Evolutionary conservation across 2,329 filamentous ascomycete genomes (phyloP), one percentile per base, ranked within the genome.

Genomic region (Curvularia lunata): DNA sequence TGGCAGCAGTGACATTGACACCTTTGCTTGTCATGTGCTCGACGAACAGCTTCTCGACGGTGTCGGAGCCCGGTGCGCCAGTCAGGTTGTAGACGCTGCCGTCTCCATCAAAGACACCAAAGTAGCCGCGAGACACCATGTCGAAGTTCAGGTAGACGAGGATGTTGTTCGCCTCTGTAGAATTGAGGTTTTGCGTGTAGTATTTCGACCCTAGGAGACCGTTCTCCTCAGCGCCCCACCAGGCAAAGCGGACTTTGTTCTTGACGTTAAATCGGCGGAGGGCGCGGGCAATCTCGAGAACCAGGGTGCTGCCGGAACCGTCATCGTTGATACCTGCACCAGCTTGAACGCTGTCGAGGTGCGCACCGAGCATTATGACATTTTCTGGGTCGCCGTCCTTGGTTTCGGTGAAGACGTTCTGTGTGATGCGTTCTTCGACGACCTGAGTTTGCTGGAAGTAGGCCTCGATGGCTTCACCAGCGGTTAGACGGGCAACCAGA

Each of bases 401-500:
- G 10, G 76, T 77, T 55, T 77, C 72, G 8, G 76, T 76, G 59
- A 79, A 72, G 46, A 79, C 69, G 46, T 79, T 78, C 32, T 76
- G 76, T 61, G 83, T 85, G 5, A 80, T 82, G 16, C 80, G 77
- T 58, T 82, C 82, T 61, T 84, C 80, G 27, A 82, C 69, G 47
- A 77, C 67, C 61, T 81, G 79, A 1, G 77, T 80, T 52, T 80
- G 78, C 61, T 80, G 78, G 64, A 81, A 81, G 56, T 75, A 73
- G 6, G 78, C 77, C 37, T 69, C 62, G 7, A 81, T 52, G 6
- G 63, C 61, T 57, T 82, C 79, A 0, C 81, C 80, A 0, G 70
- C 75, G 16, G 72, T 50, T 4, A 83, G 67, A 6, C 77, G 72
- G 12, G 70, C 72, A 45, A 75, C 77, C 28, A 83, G 72, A 1